Conservation (phyloP, 371 early-diverging fungal genomes). For the Smittium culicis region DNA sequence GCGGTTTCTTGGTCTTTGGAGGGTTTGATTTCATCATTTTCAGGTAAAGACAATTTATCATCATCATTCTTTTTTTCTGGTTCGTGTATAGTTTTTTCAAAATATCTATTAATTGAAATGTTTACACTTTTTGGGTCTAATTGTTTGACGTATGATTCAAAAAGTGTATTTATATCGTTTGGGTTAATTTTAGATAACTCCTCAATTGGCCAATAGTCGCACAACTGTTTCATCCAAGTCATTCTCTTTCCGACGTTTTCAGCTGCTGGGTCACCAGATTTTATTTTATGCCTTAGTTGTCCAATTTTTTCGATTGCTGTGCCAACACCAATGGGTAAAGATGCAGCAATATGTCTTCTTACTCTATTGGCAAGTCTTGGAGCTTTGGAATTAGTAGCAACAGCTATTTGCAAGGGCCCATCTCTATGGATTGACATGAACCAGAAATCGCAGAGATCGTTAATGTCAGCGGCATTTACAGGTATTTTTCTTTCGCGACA, state of each 20-base stretch:
- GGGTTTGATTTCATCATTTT: background rate
- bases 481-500: slow-evolving; percentile 57
- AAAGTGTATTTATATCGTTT: slow-evolving; percentile 39
- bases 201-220: slow-evolving; percentile 56
- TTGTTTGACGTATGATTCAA: slow-evolving; percentile 48
- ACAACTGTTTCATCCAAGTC: slow-evolving; percentile 62
- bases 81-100: background rate
- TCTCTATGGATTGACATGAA: slow-evolving; percentile 78
- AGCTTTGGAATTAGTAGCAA: slow-evolving; percentile 80
- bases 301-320: slow-evolving; percentile 60
- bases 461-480: slow-evolving; percentile 84
- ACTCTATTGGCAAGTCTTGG: slow-evolving; percentile 73
- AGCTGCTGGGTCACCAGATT: slow-evolving; percentile 49
- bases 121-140: slow-evolving; percentile 32
- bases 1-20: background rate
- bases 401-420: slow-evolving; percentile 70
- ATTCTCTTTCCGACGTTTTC: slow-evolving; percentile 53
- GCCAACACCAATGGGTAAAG: slow-evolving; percentile 50
- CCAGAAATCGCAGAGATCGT: slow-evolving; percentile 79
- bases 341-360: slow-evolving; percentile 44
- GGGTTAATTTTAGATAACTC: slow-evolving; percentile 41
- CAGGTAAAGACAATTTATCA: slow-evolving; percentile 1
- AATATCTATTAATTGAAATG: background rate
- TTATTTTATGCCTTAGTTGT: slow-evolving; percentile 45
- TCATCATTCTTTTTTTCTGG: slow-evolving; percentile 16